Percentiles rank a stretch among this genome's conserved stretches.
Conservation (phyloP, 2,329 filamentous ascomycete species). For the Daldinia eschscholtzii region DNA sequence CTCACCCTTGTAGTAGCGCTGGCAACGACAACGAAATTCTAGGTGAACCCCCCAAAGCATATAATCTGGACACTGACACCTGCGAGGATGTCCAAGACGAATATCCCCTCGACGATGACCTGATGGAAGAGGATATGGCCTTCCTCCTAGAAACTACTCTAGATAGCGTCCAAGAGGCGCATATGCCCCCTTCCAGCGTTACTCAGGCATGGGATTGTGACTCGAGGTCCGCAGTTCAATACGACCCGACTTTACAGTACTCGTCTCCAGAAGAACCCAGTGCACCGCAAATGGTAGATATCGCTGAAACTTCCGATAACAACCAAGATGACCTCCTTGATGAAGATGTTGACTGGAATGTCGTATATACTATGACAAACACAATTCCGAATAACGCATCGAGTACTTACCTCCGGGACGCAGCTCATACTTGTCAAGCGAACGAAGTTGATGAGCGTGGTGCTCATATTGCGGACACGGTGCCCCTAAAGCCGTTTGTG, state of each 20-base stretch:
- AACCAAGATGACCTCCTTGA: constrained; percentile 52
- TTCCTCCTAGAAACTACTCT: constrained; percentile 34
- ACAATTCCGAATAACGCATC: constrained; percentile 34
- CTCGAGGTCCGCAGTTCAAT: constrained; percentile 54
- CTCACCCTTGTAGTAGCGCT: neutral
- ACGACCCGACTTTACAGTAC: constrained; percentile 54
- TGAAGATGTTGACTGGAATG: constrained; percentile 59
- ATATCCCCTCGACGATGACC: constrained; percentile 46
- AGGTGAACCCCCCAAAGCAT: neutral
- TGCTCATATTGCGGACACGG: constrained; percentile 15
- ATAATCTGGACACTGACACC: neutral
- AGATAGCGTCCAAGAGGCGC: constrained; percentile 36
- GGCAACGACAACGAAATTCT: neutral
- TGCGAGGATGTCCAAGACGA: constrained; percentile 35
- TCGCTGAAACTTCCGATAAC: neutral
- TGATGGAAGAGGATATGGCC: constrained; percentile 48
- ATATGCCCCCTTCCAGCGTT: constrained; percentile 54
- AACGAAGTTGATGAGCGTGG: neutral
- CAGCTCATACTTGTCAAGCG: neutral
- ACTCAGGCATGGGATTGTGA: constrained; percentile 51
- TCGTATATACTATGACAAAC: constrained; percentile 46
- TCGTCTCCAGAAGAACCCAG: constrained; percentile 47
- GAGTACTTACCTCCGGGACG: constrained; percentile 9
- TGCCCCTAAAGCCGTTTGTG: constrained; percentile 59
- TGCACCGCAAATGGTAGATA: neutral